These are phyloP conservation scores for Brasenia schreberi DNA, from an alignment of 164 flowering plant species.

Conservation along the genomic window DNA sequence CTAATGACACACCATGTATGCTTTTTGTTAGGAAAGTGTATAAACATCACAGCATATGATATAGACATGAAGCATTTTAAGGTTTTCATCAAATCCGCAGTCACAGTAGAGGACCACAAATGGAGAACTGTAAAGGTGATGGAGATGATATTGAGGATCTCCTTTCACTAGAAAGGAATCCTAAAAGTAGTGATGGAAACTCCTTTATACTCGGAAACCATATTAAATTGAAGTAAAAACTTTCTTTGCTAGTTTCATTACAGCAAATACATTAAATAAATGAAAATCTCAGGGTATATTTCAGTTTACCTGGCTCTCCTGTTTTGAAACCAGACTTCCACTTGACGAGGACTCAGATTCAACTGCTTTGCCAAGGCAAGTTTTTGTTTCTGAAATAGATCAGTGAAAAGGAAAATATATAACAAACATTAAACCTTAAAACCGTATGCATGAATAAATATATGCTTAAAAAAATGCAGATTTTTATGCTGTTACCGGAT, in stretches of 20 bases:
- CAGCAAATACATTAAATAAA: not conserved
- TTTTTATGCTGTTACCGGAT: constrained; percentile 45
- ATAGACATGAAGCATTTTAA: no score
- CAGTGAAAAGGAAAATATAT: not conserved
- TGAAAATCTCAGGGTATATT: not conserved
- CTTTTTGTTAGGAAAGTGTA: no score
- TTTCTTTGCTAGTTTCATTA: not conserved
- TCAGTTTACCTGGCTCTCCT: constrained; percentile 62
- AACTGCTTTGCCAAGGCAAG: constrained; percentile 64
- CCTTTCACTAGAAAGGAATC: not conserved
- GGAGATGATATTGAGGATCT: not conserved
- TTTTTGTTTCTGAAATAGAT: constrained; percentile 60
- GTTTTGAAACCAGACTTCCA: constrained; percentile 94
- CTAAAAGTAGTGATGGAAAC: not conserved
- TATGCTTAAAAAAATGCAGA: not conserved
- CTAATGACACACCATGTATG: no score
- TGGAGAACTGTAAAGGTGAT: no score
- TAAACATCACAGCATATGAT: no score
- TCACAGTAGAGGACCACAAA: no score
- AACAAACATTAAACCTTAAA: not conserved
- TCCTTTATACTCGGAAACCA: not conserved
- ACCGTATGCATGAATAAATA: no score
- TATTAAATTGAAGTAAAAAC: not conserved
- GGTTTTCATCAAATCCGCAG: no score
- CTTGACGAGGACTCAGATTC: constrained; percentile 77